Base-by-base conservation (phyloP, 805 yeast species). In the Candida coquimbonensis region DNA sequence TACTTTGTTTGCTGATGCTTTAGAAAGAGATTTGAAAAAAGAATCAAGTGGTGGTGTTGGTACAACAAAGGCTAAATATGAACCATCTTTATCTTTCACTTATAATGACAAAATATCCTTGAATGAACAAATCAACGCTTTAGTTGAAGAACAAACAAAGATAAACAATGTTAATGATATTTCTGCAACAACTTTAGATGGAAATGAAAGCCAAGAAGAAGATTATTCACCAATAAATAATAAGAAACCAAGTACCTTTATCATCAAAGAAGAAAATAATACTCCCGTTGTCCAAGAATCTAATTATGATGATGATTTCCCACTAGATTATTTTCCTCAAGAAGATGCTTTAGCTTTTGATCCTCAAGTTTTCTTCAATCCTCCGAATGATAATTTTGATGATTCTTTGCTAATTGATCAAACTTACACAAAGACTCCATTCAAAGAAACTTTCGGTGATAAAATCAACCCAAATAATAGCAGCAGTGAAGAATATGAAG, bases 1-100 rank as follows among this genome's bases (percentile, higher is more conserved):
- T 60, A 81, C 84, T 60, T 69, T 91, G 38, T 90, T 93, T 75
- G 80, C 88, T 3, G 98, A 93, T 64, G 97, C 97, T 0, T 67
- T 93, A 39, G 97, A 90, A 62, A 73, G 98, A 55, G 98, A 93
- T 62, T 66, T 90, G 59, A 89, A 87, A 65, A 81, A 85, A 54
- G 96, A 90, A 60, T 61, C 69, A 44, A 55, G 71, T 16, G 69
- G 70, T 41, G 87, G 81, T 51, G 67, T 67, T 7, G 75, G 93
- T 2, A 83, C 96, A 1, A 87, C 97, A 1, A 71, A 70, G 19
- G 80, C 96, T 2, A 68, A 70, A 8, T 64, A 73, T 36, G 96
- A 88, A 54, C 96, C 97, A 0, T 87, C 97, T 0, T 61, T 80
- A 36, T 81, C 90, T 3, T 87, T 91, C 65, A 63, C 70, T 36